Conservation (phyloP, 257 asterid genomes). For the Leptodermis oblonga region DNA sequence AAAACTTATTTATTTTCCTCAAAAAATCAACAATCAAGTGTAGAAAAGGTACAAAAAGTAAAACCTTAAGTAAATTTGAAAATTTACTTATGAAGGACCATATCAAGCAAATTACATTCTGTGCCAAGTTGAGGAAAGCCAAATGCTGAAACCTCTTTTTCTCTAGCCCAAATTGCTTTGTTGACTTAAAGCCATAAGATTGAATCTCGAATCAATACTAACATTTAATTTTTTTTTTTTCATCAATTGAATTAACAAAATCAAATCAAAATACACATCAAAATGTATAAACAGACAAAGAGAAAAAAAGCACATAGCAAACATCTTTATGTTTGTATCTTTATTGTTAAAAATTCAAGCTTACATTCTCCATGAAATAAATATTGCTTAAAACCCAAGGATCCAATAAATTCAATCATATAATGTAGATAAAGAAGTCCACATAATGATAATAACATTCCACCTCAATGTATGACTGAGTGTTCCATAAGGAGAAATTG, state of each 20-base stretch:
- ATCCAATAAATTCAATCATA: background rate
- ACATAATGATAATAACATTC: too few relatives aligned
- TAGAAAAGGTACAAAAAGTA: background rate
- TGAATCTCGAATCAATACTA: background rate
- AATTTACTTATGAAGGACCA: conserved; percentile 93
- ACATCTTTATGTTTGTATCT: background rate
- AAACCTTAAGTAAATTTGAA: background rate
- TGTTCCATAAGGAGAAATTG: background rate
- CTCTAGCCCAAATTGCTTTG: conserved; percentile 82
- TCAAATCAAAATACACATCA: background rate
- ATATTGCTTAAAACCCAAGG: background rate
- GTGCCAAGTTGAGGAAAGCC: conserved; percentile 93
- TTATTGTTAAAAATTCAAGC: background rate
- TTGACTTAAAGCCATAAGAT: conserved; percentile 49
- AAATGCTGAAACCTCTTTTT: conserved; percentile 93
- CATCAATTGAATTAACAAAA: background rate
- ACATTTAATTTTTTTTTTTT: too few relatives aligned
- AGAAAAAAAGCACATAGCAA: too few relatives aligned
- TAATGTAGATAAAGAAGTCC: too few relatives aligned
- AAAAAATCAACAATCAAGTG: background rate
- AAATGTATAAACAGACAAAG: background rate
- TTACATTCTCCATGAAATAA: background rate
- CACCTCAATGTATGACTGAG: background rate
- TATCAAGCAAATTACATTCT: conserved; percentile 80
- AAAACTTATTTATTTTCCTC: conserved; percentile 3